Base-by-base conservation (phyloP, 495 filamentous ascomycete species). In the Astrothelium subdiscretum region DNA sequence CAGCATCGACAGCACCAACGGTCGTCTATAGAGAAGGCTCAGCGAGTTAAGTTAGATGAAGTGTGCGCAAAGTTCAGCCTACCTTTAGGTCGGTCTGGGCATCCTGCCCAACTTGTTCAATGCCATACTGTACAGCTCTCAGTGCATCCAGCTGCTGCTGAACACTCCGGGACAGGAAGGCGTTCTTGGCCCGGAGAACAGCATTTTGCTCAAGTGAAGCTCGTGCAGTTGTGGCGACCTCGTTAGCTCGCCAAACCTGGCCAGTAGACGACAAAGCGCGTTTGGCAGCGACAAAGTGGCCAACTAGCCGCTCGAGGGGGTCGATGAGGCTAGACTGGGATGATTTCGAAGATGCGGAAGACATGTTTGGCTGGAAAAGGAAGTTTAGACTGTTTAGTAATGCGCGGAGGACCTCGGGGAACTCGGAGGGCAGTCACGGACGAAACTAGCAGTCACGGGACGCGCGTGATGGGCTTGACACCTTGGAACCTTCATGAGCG, bases 231-330 rank as follows among this genome's bases (percentile, higher is more conserved):
- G 83, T 89, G 48, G 94, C 88, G 40, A 98, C 85, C 67, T 92
- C 86, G 69, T 95, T 89, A 62, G 92, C 94, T 44, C 90, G 89
- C 73, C 86, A 85, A 43, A 97, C 90, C 65, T 91, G 85, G 54
- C 76, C 81, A 66, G 92, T 89, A 1, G 89, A 91, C n/a, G 88
- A 87, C 2, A 98, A 83, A 8, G 92, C 92, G 29, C 90, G 84
- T 75, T 97, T 98, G 2, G 95, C 89, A 43, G 86, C 86, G 18
- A 97, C 81, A 31, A 97, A 88, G 75, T 95, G 84, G 1, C 81
- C 78, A 51, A 96, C 87, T 31, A 96, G 83, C 2, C 81, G 83
- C 61, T 94, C 89, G 59, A 94, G 80, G 15, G 66, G 66, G n/a
- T 66, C 67, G 44, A 64, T 57, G 4, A 61, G 13, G 44, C 66